Evolutionary conservation across 1,284 basidiomycete species (phyloP), one percentile per base, ranked within the genome.

Genomic region (Rhodotorula mucilaginosa): DNA sequence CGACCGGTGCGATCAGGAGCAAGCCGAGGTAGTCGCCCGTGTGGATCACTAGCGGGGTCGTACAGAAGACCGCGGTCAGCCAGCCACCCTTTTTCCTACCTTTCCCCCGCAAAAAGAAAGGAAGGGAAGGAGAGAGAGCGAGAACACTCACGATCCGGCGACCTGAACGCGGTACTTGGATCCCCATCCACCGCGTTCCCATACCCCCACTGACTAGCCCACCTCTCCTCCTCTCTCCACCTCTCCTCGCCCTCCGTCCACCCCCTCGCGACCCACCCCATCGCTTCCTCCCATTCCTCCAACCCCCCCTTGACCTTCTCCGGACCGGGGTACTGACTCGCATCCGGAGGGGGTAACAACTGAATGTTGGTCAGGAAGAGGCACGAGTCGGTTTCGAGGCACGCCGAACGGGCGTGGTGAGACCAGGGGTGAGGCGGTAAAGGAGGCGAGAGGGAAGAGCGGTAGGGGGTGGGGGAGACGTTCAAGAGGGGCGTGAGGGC

Each of bases 1-100:
- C 65, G 34, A 76, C 47, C 3, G 74, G 64, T 2, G 47, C 47
- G 29, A 80, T 72, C 39, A 79, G 60, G 18, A 65, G 70, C 12
- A 80, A 57, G 0, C 75, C 79, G 61, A 80, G 61, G 59, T 76
- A 79, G 63, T 80, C 79, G 61, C 70, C 64, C 29, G 61, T 61
- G n/a, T 61, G 59, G 12, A 77, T 71, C 18, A 76, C 34, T 34
- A 34, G 34, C 6, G 34, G 34, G 34, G 6, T 1, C 34, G 34
- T 5, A 34, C 34, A 26, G 26, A 26, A 26, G 26, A 26, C 34
- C 8, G 34, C 34, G 6, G 34, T 34, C 34, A 34, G 34, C 34
- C 34, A 34, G 34, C 34, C 34, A 34, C 34, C 34, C 8, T 8
- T 8, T 34, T 34, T 8, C 34, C 34, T 7, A 34, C 6, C 34